phyloP scores from a whole-genome alignment of 2,329 filamentous ascomycete species.

The Ophiocordyceps robertsii region DNA sequence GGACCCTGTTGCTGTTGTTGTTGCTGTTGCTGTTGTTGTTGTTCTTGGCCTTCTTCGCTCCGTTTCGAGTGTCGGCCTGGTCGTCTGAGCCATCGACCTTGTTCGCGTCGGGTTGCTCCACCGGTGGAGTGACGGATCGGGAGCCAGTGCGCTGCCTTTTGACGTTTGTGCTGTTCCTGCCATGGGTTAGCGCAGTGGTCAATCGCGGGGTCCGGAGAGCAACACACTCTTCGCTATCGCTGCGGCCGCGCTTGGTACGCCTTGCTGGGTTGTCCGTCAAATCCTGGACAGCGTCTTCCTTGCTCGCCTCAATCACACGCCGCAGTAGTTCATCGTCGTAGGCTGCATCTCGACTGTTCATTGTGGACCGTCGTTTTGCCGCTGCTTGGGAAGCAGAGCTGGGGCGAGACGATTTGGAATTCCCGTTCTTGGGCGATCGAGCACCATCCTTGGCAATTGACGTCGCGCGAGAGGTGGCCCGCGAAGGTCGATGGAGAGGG shows the following conservation, averaged over 20 bases:
- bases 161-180: slow-evolving; percentile 53
- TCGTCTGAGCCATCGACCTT: slow-evolving; percentile 59
- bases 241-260: slow-evolving; percentile 70
- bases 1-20: slow-evolving; percentile 25
- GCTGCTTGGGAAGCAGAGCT: slow-evolving; percentile 41
- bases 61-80: slow-evolving; percentile 38
- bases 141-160: slow-evolving; percentile 82
- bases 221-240: slow-evolving; percentile 88
- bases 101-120: slow-evolving; percentile 30
- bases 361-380: slow-evolving; percentile 81
- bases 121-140: slow-evolving; percentile 49
- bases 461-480: slow-evolving; percentile 44
- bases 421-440: slow-evolving; percentile 38
- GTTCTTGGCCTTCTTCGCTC: slow-evolving; percentile 46
- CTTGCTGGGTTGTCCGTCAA: slow-evolving; percentile 39
- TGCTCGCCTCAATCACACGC: slow-evolving; percentile 89
- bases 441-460: slow-evolving; percentile 52
- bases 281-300: slow-evolving; percentile 52
- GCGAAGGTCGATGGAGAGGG: slow-evolving; percentile 42
- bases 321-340: slow-evolving; percentile 89
- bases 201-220: slow-evolving; percentile 1
- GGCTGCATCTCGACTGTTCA: slow-evolving; percentile 91
- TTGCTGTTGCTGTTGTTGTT: slow-evolving; percentile 9
- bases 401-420: slow-evolving; percentile 41
- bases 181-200: slow-evolving; percentile 11